Base-by-base conservation (phyloP, 805 yeast species). In the Saccharomycopsis olivae region DNA sequence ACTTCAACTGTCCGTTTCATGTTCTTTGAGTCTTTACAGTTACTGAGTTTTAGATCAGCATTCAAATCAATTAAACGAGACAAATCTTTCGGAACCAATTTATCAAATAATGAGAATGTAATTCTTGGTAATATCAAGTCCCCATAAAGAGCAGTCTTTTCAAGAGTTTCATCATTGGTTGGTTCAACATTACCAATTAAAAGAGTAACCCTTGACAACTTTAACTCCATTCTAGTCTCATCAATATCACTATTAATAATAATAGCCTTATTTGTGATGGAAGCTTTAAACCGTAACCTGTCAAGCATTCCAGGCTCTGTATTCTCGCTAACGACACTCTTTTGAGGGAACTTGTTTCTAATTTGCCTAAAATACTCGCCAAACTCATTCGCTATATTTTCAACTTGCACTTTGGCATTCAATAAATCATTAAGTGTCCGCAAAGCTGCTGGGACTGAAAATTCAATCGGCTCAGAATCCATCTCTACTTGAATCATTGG, bases 1-100 rank as follows among this genome's bases (percentile, higher is more conserved):
- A 40, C 24, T 32, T 40, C 44, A 13, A 40, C 30, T 13, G 24
- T 29, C 29, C 31, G 31, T 24, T 35, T 43, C 5, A 10, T 9
- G 21, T 24, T 28, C 6, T 33, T 29, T 9, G 8, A 9, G 9
- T 54, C 59, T 5, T 52, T 62, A 2, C 63, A 55, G 29, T 72
- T 68, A n/a, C 58, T 46, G 11, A 75, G 49, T 51, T 63, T 62
- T 37, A 71, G 36, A n/a, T 59, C 48, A 46, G 75, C 44, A 43
- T 66, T 64, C 10, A 75, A 52, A 49, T 80, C 74, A 14, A 70
- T 35, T 2, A 72, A 35, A 3, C 61, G 61, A 2, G 72, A 52
- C 49, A 70, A 47, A 36, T 59, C 35, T 16, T 23, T 27, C 1
- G 43, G 46, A 23, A 45, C 33, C 11, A 33, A 29, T 4, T 35